Conservation (phyloP, 805 yeast species). For the Ogataea paraovalis region DNA sequence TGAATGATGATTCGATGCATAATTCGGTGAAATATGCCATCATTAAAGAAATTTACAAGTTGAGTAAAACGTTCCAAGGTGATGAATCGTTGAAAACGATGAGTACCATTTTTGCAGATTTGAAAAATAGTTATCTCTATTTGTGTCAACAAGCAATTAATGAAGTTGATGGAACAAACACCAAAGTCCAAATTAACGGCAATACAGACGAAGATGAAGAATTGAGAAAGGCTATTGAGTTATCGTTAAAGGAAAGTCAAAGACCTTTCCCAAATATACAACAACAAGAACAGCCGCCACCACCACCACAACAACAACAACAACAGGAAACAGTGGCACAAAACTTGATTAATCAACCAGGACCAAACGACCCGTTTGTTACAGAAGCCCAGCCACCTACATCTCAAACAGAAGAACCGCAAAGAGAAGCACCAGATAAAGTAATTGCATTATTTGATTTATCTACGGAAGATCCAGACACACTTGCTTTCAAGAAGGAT, state of each 20-base stretch:
- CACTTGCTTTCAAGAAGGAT: constrained; percentile 80
- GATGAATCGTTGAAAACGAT: constrained; percentile 79
- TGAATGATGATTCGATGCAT: constrained; percentile 57
- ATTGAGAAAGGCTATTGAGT: constrained; percentile 65
- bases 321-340: too few species aligned
- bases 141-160: constrained; percentile 28
- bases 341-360: too few species aligned
- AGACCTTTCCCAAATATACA: constrained; percentile 16
- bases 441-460: constrained; percentile 87
- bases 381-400: constrained; percentile 4
- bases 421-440: constrained; percentile 18
- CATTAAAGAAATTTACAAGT: constrained; percentile 63
- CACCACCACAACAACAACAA: constrained; percentile 14
- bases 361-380: too few species aligned
- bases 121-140: constrained; percentile 40
- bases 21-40: constrained; percentile 60
- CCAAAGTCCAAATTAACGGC: neutral
- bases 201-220: constrained; percentile 66
- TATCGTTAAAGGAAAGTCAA: constrained; percentile 65
- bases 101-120: constrained; percentile 52
- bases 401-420: constrained; percentile 8
- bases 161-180: constrained; percentile 24
- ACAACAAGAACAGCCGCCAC: constrained; percentile 11
- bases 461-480: constrained; percentile 75
- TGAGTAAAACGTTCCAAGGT: constrained; percentile 55